phyloP scores from a whole-genome alignment of 192 early-diverging fungal species.

The Endogone sp. region DNA sequence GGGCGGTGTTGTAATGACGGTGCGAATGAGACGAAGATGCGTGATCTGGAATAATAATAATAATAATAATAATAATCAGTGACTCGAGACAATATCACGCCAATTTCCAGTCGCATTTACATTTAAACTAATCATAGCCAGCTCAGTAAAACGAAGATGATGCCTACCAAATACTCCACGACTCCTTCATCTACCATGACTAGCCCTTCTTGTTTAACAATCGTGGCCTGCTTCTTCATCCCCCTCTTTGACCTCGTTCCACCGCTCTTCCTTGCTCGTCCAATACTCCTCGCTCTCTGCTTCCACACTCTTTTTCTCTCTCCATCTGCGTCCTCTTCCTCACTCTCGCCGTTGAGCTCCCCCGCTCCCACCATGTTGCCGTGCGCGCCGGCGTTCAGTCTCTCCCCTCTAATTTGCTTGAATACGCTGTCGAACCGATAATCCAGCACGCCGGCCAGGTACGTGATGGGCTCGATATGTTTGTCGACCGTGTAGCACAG shows the following conservation, averaged over 20 bases:
- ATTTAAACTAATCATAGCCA: too few species aligned
- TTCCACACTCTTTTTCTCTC: slow-evolving; percentile 4
- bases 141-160: too few species aligned
- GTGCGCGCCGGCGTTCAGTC: neutral
- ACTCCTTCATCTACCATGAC: slow-evolving; percentile 34
- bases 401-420: slow-evolving; percentile 15
- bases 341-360: neutral
- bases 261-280: neutral
- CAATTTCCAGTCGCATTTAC: too few species aligned
- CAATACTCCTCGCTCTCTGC: neutral
- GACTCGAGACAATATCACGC: too few species aligned
- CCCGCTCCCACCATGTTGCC: neutral
- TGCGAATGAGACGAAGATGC: slow-evolving; percentile 29
- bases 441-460: slow-evolving; percentile 29
- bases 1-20: slow-evolving; percentile 25
- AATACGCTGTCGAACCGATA: slow-evolving; percentile 36
- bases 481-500: slow-evolving; percentile 27
- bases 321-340: neutral
- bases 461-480: slow-evolving; percentile 34
- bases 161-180: slow-evolving; percentile 29
- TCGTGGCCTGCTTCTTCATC: neutral
- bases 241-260: slow-evolving; percentile 1
- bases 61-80: neutral
- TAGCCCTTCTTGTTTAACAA: slow-evolving; percentile 2
- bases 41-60: slow-evolving; percentile 20